Evolutionary conservation across 179 eudicot genomes (phyloP).

Genomic region (Heliamphora pulchella): DNA sequence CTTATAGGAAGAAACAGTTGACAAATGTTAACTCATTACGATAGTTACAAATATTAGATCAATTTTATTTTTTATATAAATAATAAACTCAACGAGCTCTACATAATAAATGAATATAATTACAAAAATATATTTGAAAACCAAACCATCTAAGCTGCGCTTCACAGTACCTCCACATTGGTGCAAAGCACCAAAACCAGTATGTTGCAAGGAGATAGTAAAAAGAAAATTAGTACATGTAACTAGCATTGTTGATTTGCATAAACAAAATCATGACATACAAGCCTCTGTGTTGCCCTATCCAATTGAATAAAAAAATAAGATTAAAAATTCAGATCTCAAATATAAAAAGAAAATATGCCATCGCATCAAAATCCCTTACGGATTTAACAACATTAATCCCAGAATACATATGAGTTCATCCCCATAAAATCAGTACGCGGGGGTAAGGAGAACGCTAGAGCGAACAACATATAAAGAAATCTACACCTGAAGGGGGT

Average conservation of each 20-base stretch:
- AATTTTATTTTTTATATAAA: too few species aligned
- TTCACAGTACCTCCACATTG: too few species aligned
- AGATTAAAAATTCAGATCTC: not conserved
- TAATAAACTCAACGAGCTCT: too few species aligned
- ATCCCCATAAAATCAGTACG: not conserved
- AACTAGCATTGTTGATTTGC: not conserved
- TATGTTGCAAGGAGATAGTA: too few species aligned
- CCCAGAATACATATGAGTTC: constrained; percentile 10
- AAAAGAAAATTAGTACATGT: too few species aligned
- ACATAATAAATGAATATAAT: too few species aligned
- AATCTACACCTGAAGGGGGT: not conserved
- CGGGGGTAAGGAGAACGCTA: not conserved
- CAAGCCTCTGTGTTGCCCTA: not conserved
- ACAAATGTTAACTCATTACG: too few species aligned
- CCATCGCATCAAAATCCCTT: constrained; percentile 4
- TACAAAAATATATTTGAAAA: too few species aligned
- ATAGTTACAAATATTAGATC: too few species aligned
- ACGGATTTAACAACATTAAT: not conserved
- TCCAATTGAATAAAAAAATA: not conserved
- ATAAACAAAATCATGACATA: not conserved
- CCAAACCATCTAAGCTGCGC: too few species aligned
- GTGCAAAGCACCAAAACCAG: too few species aligned
- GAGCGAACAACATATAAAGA: not conserved
- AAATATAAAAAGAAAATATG: not conserved
- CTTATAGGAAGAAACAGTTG: too few species aligned